Evolutionary conservation across 164 flowering plant genomes (phyloP), one percentile per base, ranked within the genome.

Genomic region (Chimonanthus praecox): DNA sequence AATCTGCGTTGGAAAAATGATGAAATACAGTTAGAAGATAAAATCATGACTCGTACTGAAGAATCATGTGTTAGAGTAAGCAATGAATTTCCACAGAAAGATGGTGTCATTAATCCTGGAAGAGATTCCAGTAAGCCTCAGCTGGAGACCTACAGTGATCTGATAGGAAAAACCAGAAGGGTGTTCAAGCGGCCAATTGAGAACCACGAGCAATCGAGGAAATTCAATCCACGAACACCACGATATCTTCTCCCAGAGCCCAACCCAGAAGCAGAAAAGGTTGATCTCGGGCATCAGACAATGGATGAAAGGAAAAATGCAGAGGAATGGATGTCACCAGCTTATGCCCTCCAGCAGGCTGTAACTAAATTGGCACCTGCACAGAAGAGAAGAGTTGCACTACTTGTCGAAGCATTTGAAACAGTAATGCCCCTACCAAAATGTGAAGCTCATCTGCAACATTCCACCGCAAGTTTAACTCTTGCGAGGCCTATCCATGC

Each of bases 351-450:
- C 70, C 90, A 81, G 71, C 85, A 79, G 79, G 88, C 85, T 3
- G 90, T 94, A 5, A 73, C 85, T 20, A 85, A 86, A 75, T 84
- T 95, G 69, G 94, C 87, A 70, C 94, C 96, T 45, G 88, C 86
- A 73, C 82, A 89, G 76, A 87, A 85, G 78, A 84, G 80, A 75
- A 90, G 83, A 77, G 98, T 93, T 47, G 77, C 84, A 6, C 78
- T 89, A 67, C 94, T 95, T 20, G 88, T 95, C 2, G 88, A 88
- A 83, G 99, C 98, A 73, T 93, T 95, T 69, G 99, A 95, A 81
- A 82, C 89, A 10, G 90, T 94, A 49, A 81, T 43, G 33, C 92
- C 94, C 68, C 47, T 67, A 13, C 79, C 76, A 47, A 76, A 80
- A 69, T 74, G 44, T 61, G 82, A 77, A 69, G 49, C 47, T 49